Base-by-base conservation (phyloP, 306 rosid genomes). In the Medicago lupulina region DNA sequence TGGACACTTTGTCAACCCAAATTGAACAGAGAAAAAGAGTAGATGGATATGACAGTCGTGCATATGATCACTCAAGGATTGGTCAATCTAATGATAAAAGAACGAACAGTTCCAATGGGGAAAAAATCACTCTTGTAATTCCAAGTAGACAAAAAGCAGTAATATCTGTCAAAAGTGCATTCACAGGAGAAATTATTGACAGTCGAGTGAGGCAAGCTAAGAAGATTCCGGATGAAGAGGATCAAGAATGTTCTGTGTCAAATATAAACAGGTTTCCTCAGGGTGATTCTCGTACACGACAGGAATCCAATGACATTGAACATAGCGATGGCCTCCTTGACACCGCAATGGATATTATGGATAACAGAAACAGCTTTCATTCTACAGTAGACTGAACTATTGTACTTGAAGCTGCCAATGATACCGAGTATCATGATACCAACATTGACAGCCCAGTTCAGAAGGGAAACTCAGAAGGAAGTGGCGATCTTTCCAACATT, bases 11-110 rank as follows among this genome's bases (percentile, higher is more conserved):
- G 8, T 47, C 67, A 31, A 36, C 67, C 2, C 90, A 74, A 71
- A 75, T 77, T 61, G 87, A 88, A 7, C 85, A 81, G 76, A 88
- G 86, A 78, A 85, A 83, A 82, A 87, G 82, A 81, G 82, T 55
- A 8, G 86, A 92, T 59, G 92, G 87, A 47, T 97, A 88, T 43
- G 98, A 89, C 75, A 96, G 89, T 75, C 97, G 92, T 67, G 85
- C 83, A 19, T 90, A 78, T 60, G 70, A 81, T 79, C 95, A 76
- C 72, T 84, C 88, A 15, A 76, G 81, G 80, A 70, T 36, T 46
- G 88, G 74, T 76, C 87, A 85, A 39, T 58, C 68, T 76, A 79
- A 44, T 44, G 76, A 71, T 74, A 79, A 73, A 50, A 63, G 63
- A 55, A 82, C 70, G 19, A 86, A 59, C 64, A 77, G 78, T 60